Base-by-base conservation (phyloP, 2,329 filamentous ascomycete genomes). In the Blastomyces parvus region DNA sequence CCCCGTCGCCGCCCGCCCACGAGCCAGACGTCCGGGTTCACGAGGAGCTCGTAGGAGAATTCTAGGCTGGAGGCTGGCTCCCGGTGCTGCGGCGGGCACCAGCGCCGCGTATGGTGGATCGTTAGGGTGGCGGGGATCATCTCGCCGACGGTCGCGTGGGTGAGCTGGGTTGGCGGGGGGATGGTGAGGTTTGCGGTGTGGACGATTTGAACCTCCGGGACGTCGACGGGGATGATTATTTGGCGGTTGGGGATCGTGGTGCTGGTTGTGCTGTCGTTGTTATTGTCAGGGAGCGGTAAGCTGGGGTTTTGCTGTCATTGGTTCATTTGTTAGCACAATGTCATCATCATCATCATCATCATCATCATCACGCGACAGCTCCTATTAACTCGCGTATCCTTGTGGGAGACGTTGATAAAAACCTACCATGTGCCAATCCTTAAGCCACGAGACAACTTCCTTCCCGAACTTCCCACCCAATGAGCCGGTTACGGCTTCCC, bases 191-290 rank as follows among this genome's bases (percentile, higher is more conserved):
- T 74, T 22, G 88, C 88, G 0, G 89, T 95, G 74, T 96, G 89
- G 0, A 97, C 84, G 25, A 96, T 84, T 58, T 90, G 85, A 1
- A 96, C 82, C 1, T 88, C 86, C 0, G 93, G 93, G 1, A 99
- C 86, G 64, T 96, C 91, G 17, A 99, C 92, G 0, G 92, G 90
- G 61, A 99, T 95, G 38, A 88, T 80, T 68, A 99, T 92, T 14
- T 86, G 86, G 25, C 83, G 82, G 65, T 74, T 80, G 25, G 82
- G 78, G 27, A 75, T 70, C 17, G 67, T 66, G 44, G 69, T 73
- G 8, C 5, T 42, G 13, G 40, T 42, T 11, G 40, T 17, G 40
- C 14, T 17, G 40, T 3, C 17, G 40, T 44, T 3, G 40, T 72
- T 63, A 30, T 63, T 69, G 3, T 69, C 59, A 33, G 74, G 71